Conservation (phyloP, 1,284 basidiomycete species). For the Meripilus lineatus region DNA sequence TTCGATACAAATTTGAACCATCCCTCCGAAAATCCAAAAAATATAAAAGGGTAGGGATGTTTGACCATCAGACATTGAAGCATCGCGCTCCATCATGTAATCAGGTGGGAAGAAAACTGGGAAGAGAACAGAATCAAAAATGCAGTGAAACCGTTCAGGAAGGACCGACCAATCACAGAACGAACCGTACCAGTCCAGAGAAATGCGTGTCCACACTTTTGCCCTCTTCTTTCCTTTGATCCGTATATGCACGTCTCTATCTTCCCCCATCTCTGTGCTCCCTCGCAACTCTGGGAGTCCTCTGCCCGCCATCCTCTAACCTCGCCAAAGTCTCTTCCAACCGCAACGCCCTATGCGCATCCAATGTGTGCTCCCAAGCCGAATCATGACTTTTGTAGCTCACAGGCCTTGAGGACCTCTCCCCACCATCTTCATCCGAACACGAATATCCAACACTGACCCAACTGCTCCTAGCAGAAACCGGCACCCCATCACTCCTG, state of each 20-base stretch:
- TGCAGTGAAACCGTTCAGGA: background rate
- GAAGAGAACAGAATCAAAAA: background rate
- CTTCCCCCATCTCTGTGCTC: background rate
- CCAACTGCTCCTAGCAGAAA: conserved; percentile 23
- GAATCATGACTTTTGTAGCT: conserved; percentile 53
- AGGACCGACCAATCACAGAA: background rate
- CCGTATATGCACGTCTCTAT: background rate
- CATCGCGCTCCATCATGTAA: too few relatives aligned
- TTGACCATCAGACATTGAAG: too few relatives aligned
- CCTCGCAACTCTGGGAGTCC: background rate
- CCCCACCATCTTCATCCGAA: too few relatives aligned
- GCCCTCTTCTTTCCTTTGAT: background rate
- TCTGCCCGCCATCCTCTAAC: conserved; percentile 35
- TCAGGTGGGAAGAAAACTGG: too few relatives aligned
- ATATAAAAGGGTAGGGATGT: too few relatives aligned
- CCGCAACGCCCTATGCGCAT: conserved; percentile 45
- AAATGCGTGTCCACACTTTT: background rate
- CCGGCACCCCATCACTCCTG: conserved; percentile 11
- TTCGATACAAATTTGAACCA: too few relatives aligned
- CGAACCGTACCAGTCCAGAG: background rate
- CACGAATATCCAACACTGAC: conserved; percentile 23
- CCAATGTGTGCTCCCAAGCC: conserved; percentile 50
- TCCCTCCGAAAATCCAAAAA: too few relatives aligned
- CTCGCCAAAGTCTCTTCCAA: conserved; percentile 53
- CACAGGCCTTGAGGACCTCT: conserved; percentile 34